Conservation (phyloP, 768 basidiomycete species). For the Pholiota microspora region DNA sequence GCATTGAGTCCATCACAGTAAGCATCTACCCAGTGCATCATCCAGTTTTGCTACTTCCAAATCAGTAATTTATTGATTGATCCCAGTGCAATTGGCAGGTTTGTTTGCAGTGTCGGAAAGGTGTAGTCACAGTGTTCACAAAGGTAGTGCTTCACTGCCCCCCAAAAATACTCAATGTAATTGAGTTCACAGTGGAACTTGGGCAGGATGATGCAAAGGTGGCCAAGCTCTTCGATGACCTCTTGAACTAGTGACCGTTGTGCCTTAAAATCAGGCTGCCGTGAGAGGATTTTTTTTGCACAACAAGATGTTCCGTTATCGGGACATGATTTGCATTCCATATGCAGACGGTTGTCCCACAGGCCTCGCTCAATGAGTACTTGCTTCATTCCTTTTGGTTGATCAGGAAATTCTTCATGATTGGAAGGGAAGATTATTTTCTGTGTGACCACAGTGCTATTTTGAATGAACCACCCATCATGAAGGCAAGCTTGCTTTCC, state of each 20-base stretch:
- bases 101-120: conserved; percentile 14
- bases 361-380: conserved; percentile 18
- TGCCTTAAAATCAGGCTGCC: conserved; percentile 19
- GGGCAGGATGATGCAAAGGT: conserved; percentile 20
- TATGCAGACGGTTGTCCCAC: conserved; percentile 8
- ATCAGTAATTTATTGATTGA: conserved; percentile 21
- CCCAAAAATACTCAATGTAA: conserved; percentile 24
- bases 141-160: conserved; percentile 16
- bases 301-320: conserved; percentile 11
- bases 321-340: conserved; percentile 17
- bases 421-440: conserved; percentile 32
- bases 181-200: conserved; percentile 35
- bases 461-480: conserved; percentile 28
- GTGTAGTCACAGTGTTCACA: conserved; percentile 25
- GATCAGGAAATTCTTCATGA: conserved; percentile 26
- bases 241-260: conserved; percentile 23
- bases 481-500: conserved; percentile 35
- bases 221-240: conserved; percentile 19
- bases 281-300: conserved; percentile 17
- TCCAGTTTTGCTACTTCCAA: conserved; percentile 28
- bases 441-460: conserved; percentile 26
- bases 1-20: conserved; percentile 25
- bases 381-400: conserved; percentile 23
- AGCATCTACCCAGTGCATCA: conserved; percentile 26
- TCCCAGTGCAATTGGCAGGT: conserved; percentile 4